Evolutionary conservation across 208 protist genomes (phyloP).

Genomic region (Leishmania amazonensis): DNA sequence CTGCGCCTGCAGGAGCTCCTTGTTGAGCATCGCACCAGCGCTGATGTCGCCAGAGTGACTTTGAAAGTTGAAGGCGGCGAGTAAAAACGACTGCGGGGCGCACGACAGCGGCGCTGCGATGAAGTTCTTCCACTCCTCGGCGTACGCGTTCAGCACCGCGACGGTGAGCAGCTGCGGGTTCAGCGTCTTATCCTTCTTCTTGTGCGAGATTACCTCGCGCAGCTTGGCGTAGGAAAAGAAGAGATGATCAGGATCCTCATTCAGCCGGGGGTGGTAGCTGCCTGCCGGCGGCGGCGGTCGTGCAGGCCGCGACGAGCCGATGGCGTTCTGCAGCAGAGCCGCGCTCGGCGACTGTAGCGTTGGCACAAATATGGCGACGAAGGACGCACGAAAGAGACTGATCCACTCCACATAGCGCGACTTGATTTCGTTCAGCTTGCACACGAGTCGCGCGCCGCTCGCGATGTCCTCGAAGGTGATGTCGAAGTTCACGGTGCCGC

Average conservation of each 20-base stretch:
- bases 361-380: constrained; percentile 81
- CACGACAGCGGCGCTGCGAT: constrained; percentile 71
- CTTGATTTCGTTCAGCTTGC: constrained; percentile 67
- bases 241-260: constrained; percentile 83
- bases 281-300: constrained; percentile 38
- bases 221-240: constrained; percentile 85
- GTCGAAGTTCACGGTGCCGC: constrained; percentile 66
- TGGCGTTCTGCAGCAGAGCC: constrained; percentile 71
- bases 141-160: constrained; percentile 78
- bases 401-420: constrained; percentile 79
- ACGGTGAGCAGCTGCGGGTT: constrained; percentile 69
- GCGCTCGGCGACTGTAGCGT: constrained; percentile 78
- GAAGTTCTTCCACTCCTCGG: constrained; percentile 87
- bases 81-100: constrained; percentile 66
- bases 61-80: constrained; percentile 79
- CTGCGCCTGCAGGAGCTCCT: constrained; percentile 85
- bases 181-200: constrained; percentile 64
- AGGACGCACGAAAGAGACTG: constrained; percentile 73
- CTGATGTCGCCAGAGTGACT: constrained; percentile 32
- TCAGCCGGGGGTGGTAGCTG: constrained; percentile 36
- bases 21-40: constrained; percentile 62
- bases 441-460: constrained; percentile 63
- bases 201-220: constrained; percentile 73
- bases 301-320: constrained; percentile 39
- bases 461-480: constrained; percentile 88